A percentile compares a stretch with the other conserved stretches of the same genome.
These are phyloP conservation scores for Aaosphaeria arxii DNA, from an alignment of 2,329 filamentous ascomycete genomes.

Conservation along the genomic window DNA sequence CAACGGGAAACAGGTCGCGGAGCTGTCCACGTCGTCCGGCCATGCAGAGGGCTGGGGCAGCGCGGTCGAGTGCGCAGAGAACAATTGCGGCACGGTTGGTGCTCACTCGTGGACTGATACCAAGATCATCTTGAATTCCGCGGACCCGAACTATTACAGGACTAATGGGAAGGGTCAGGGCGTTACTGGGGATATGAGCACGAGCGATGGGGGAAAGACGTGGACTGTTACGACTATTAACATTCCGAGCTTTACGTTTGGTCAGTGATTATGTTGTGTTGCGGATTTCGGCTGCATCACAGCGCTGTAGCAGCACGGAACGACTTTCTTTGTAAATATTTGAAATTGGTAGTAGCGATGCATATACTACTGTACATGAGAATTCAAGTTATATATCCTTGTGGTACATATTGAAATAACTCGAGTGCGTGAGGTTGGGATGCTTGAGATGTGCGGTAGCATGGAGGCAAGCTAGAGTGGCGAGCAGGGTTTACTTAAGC, in stretches of 20 bases:
- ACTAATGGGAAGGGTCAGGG: constrained; percentile 38
- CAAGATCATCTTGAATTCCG: constrained; percentile 31
- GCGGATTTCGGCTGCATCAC: too few species aligned
- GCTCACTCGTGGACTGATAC: constrained; percentile 44
- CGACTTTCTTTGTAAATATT: too few species aligned
- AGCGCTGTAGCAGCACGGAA: too few species aligned
- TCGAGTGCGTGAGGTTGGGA: too few species aligned
- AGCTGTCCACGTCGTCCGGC: constrained; percentile 45
- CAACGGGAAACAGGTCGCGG: constrained; percentile 39
- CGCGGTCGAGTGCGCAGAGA: constrained; percentile 41
- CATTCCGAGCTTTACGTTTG: constrained; percentile 17
- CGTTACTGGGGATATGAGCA: constrained; percentile 42
- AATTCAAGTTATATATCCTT: too few species aligned
- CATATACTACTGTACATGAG: too few species aligned
- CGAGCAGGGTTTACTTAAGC: too few species aligned
- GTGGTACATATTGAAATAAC: too few species aligned
- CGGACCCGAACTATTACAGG: constrained; percentile 39
- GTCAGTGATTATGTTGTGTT: neutral
- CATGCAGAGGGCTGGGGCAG: constrained; percentile 45
- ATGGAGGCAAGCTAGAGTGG: too few species aligned
- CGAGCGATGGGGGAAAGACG: constrained; percentile 41
- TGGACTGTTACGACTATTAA: constrained; percentile 43
- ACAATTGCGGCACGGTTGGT: constrained; percentile 41
- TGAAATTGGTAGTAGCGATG: too few species aligned
- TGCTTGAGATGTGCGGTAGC: too few species aligned